A percentile compares a stretch with the other conserved stretches of the same genome.
Conservation (phyloP, 2,329 filamentous ascomycete genomes). For the Chrysoporthe puriensis region DNA sequence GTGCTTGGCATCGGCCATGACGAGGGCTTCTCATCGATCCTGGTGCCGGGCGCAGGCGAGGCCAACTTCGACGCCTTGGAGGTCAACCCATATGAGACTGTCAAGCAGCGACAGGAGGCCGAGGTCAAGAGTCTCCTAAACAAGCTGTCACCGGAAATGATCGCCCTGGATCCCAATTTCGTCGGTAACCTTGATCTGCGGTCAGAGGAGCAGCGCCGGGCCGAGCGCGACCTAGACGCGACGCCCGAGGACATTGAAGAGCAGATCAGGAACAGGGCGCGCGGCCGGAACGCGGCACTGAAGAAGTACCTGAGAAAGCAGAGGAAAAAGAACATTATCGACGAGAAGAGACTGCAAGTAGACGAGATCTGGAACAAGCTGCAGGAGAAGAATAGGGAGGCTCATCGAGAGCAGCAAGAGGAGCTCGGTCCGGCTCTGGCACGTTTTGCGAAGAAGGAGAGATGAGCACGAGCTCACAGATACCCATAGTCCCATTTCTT, state of each 20-base stretch:
- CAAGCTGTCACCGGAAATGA: slow-evolving; percentile 97
- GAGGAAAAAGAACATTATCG: slow-evolving; percentile 89
- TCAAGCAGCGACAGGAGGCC: slow-evolving; percentile 87
- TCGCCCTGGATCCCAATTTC: slow-evolving; percentile 89
- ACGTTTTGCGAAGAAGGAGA: slow-evolving; percentile 78
- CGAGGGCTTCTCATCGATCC: slow-evolving; percentile 83
- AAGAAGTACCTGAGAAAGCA: slow-evolving; percentile 91
- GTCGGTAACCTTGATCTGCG: slow-evolving; percentile 85
- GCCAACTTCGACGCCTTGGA: slow-evolving; percentile 95
- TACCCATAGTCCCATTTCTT: slow-evolving; percentile 31
- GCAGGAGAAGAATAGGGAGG: slow-evolving; percentile 67
- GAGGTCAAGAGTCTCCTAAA: slow-evolving; percentile 90
- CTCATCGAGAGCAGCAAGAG: slow-evolving; percentile 64
- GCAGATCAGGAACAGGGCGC: slow-evolving; percentile 73
- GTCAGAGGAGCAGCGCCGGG: slow-evolving; percentile 74
- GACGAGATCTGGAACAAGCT: slow-evolving; percentile 80
- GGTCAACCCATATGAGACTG: slow-evolving; percentile 91
- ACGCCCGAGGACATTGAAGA: slow-evolving; percentile 61
- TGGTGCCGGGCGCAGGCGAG: slow-evolving; percentile 94
- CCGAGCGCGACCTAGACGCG: slow-evolving; percentile 79
- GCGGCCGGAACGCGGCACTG: slow-evolving; percentile 87
- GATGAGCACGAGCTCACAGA: slow-evolving; percentile 30
- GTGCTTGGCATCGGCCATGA: slow-evolving; percentile 84
- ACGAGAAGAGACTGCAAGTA: slow-evolving; percentile 87
- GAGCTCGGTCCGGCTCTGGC: slow-evolving; percentile 85